Evolutionary conservation across 1,284 basidiomycete species (phyloP), one percentile per base, ranked within the genome.

Genomic region (Cutaneotrichosporon sp.): DNA sequence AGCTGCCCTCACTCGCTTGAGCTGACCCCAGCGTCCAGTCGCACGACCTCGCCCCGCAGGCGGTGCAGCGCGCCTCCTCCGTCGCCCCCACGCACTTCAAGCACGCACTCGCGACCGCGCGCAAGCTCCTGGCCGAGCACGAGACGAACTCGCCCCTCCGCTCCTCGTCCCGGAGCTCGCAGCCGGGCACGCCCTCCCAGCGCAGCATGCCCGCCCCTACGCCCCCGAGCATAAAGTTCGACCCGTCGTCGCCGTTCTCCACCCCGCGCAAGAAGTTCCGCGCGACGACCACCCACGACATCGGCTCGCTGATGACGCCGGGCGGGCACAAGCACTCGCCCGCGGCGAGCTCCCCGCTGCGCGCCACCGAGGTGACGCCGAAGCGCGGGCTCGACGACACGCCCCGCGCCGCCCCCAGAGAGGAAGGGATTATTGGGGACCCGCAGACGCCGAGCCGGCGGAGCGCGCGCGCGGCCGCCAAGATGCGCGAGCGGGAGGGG

Each of bases 81-180:
- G 75, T 77, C 59, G 73, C 75, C 0, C 70, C 72, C 2, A 63
- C 72, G 4, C 72, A 71, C 62, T 78, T 78, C 68, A 62, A 69
- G 24, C 70, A 70, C 0, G 69, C 73, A 9, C 64, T 77, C 16
- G 50, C 62, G 3, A 54, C 56, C 14, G 60, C 71, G 20, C 68
- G 74, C 9, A 64, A 63, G 0, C 38, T 77, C 5, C 69, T 78
- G 11, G 56, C 66, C 13, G 24, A 53, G 13, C 36, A 38, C 2
- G 60, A 56, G 6, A 34, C 38, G 4, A 9, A 22, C 11, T 33
- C 54, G 18, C 55, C 55, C 10, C 33, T 31, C 2, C 13, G 18
- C 20, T 29, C 50, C 4, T 31, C 29, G 36, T 47, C 54, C 2
- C 29, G 16, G 34, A 8, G 18, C 36, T 50, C 34, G 25, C 49